Conservation (phyloP, 2,329 filamentous ascomycete genomes). For the Polytolypa hystricis region DNA sequence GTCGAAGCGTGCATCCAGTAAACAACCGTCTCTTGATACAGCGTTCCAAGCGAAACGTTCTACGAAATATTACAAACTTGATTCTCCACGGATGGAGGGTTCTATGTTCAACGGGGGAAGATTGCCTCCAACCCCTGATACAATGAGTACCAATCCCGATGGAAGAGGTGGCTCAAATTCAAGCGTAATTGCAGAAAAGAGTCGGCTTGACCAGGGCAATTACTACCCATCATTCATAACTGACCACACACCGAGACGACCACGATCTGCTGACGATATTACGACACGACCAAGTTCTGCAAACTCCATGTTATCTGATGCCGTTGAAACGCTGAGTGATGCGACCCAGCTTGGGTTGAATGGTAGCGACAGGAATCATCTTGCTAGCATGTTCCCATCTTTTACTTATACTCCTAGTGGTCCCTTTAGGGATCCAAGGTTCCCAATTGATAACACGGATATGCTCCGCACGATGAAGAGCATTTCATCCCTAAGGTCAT, state of each 20-base stretch:
- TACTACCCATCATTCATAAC: constrained; percentile 11
- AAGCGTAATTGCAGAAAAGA: constrained; percentile 23
- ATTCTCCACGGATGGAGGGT: constrained; percentile 20
- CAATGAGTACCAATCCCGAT: constrained; percentile 29
- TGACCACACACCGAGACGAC: constrained; percentile 17
- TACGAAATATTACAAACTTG: constrained; percentile 11
- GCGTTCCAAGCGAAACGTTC: constrained; percentile 16
- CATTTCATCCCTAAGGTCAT: no score
- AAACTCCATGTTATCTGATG: constrained; percentile 20
- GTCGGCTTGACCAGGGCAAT: constrained; percentile 13
- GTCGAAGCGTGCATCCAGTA: not conserved
- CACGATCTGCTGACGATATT: constrained; percentile 25
- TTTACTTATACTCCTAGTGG: constrained; percentile 16
- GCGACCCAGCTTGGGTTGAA: constrained; percentile 17
- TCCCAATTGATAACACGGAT: not conserved
- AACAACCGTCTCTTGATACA: constrained; percentile 15
- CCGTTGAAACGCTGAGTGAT: constrained; percentile 23
- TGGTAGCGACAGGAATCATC: constrained; percentile 14
- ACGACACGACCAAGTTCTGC: constrained; percentile 22
- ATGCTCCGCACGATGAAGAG: not conserved
- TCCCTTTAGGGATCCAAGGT: not conserved
- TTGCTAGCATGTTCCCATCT: constrained; percentile 22
- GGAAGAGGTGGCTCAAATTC: constrained; percentile 24
- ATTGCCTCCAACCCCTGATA: constrained; percentile 33
- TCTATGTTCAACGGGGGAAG: constrained; percentile 23